Percentiles rank a stretch among this genome's conserved stretches.
These are phyloP conservation scores for Diutina pseudorugosa DNA, from an alignment of 1,139 yeast species.

Conservation along the genomic window DNA sequence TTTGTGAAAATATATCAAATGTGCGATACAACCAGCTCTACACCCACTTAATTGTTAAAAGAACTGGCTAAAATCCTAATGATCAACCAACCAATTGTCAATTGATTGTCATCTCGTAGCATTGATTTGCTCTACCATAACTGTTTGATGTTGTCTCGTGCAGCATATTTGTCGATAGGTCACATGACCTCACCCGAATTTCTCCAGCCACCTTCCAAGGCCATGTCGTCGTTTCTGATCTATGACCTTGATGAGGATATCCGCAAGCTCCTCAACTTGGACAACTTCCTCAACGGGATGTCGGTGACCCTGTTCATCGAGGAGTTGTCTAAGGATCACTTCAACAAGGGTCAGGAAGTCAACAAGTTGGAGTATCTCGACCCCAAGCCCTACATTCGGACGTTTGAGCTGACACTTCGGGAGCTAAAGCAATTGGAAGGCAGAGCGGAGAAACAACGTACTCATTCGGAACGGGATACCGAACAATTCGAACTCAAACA, in stretches of 20 bases:
- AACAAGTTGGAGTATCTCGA: conserved; percentile 50
- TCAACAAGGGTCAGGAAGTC: conserved; percentile 42
- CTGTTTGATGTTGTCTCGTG: too few relatives aligned
- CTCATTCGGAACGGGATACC: conserved; percentile 41
- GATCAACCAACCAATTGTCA: too few relatives aligned
- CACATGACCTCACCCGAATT: not conserved
- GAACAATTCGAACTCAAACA: conserved; percentile 55
- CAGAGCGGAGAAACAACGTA: conserved; percentile 39
- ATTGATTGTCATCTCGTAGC: too few relatives aligned
- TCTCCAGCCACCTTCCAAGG: not conserved
- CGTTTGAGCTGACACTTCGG: conserved; percentile 76
- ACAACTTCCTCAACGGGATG: conserved; percentile 57
- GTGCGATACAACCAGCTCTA: too few relatives aligned
- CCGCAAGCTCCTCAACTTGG: conserved; percentile 51
- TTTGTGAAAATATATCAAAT: too few relatives aligned
- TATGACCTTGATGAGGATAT: conserved; percentile 61
- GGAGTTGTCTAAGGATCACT: conserved; percentile 63
- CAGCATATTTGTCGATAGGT: not conserved
- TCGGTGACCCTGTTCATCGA: conserved; percentile 79
- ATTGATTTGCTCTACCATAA: too few relatives aligned
- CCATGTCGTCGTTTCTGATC: conserved; percentile 15
- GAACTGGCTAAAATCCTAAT: too few relatives aligned
- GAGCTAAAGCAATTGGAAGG: conserved; percentile 51
- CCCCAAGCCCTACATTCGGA: conserved; percentile 89
- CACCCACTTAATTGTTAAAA: too few relatives aligned